Evolutionary conservation across 2,329 filamentous ascomycete genomes (phyloP).

Genomic region (Eutypa lata): DNA sequence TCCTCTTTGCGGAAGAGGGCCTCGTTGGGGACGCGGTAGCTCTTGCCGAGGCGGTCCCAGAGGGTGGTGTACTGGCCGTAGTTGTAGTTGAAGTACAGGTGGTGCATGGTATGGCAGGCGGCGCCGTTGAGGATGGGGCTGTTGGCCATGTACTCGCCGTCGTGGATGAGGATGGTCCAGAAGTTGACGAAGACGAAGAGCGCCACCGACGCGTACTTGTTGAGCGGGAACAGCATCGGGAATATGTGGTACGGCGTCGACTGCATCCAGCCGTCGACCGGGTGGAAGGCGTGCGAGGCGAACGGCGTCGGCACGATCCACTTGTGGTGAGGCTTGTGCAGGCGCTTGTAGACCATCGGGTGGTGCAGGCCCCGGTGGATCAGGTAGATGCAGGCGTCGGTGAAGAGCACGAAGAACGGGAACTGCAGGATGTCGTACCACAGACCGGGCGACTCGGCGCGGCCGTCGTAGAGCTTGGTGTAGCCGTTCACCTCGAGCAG

Average conservation of each 20-base stretch:
- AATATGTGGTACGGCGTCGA: constrained; percentile 90
- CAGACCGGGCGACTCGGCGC: constrained; percentile 68
- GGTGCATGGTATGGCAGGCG: constrained; percentile 90
- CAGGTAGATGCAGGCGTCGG: constrained; percentile 75
- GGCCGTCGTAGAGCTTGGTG: constrained; percentile 82
- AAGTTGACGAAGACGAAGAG: constrained; percentile 93
- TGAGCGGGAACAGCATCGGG: constrained; percentile 87
- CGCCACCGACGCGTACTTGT: constrained; percentile 82
- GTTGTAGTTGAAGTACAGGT: constrained; percentile 85
- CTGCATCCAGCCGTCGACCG: constrained; percentile 85
- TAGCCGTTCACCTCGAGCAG: constrained; percentile 79
- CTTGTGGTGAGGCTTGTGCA: constrained; percentile 98
- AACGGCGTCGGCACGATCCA: constrained; percentile 98
- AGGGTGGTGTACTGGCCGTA: constrained; percentile 93
- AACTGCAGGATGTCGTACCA: constrained; percentile 83
- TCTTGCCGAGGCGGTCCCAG: constrained; percentile 85
- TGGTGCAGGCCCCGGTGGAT: constrained; percentile 76
- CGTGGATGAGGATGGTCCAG: constrained; percentile 95
- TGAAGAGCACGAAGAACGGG: constrained; percentile 75
- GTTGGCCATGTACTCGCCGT: constrained; percentile 91
- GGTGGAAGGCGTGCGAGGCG: constrained; percentile 92
- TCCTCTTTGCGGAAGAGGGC: constrained; percentile 81
- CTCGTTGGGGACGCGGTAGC: constrained; percentile 80
- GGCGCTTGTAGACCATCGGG: constrained; percentile 72
- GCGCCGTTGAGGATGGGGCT: constrained; percentile 91